Percentiles rank a stretch among this genome's conserved stretches.
Conservation (phyloP, 768 basidiomycete genomes). For the Suillus lakei region DNA sequence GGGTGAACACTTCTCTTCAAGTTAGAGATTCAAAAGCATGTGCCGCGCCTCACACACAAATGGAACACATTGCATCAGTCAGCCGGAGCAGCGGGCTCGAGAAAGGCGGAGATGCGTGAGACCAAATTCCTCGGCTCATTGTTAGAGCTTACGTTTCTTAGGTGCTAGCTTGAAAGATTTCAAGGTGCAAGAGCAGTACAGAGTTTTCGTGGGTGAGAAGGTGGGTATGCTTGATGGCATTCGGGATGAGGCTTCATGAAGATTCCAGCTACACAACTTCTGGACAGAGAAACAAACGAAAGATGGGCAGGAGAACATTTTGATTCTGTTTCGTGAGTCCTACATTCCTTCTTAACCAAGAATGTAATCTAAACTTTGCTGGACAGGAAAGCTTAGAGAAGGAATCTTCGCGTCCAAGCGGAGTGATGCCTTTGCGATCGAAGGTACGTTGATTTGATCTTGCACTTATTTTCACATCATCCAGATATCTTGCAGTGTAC, state of each 20-base stretch:
- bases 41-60: constrained; percentile 30
- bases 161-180: constrained; percentile 60
- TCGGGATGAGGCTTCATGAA: constrained; percentile 45
- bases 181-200: constrained; percentile 69
- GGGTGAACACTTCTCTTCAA: neutral
- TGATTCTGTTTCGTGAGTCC: constrained; percentile 73
- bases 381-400: constrained; percentile 75
- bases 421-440: constrained; percentile 62
- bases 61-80: constrained; percentile 73
- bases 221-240: constrained; percentile 58
- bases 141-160: constrained; percentile 23
- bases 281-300: constrained; percentile 37
- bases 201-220: constrained; percentile 66
- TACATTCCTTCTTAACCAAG: neutral
- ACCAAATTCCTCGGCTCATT: constrained; percentile 1
- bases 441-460: constrained; percentile 53
- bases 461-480: neutral
- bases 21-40: neutral
- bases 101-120: constrained; percentile 78
- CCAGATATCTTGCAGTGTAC: constrained; percentile 52
- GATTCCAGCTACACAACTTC: constrained; percentile 11
- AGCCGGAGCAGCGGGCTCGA: constrained; percentile 80
- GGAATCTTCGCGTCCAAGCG: constrained; percentile 67
- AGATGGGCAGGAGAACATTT: constrained; percentile 67
- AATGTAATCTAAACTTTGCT: constrained; percentile 8